A percentile compares a stretch with the other conserved stretches of the same genome.
Conservation (phyloP, 2,329 filamentous ascomycete species). For the Colletotrichum limetticola region DNA sequence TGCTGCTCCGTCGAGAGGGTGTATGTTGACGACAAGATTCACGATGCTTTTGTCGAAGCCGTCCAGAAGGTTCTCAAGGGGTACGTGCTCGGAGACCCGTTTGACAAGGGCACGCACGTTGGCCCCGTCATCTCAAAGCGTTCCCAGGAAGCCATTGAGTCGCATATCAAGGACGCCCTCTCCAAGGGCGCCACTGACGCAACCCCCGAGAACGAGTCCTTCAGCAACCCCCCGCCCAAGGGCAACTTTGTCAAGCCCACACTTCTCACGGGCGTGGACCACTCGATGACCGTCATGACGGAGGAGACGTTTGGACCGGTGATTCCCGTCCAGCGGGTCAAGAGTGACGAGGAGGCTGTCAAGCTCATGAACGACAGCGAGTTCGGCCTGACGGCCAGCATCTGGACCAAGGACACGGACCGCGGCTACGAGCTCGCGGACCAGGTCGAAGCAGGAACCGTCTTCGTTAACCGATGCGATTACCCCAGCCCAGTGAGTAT, state of each 20-base stretch:
- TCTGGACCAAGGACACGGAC: conserved; percentile 91
- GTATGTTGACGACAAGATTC: conserved; percentile 87
- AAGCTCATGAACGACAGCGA: conserved; percentile 93
- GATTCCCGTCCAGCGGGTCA: conserved; percentile 90
- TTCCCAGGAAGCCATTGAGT: conserved; percentile 79
- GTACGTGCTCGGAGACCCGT: conserved; percentile 91
- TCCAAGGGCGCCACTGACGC: conserved; percentile 84
- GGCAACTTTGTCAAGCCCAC: conserved; percentile 93
- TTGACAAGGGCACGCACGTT: conserved; percentile 80
- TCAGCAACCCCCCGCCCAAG: conserved; percentile 75
- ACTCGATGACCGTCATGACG: conserved; percentile 88
- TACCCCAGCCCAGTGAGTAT: conserved; percentile 88
- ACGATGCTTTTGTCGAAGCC: conserved; percentile 84
- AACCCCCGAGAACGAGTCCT: conserved; percentile 85
- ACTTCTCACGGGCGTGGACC: conserved; percentile 80
- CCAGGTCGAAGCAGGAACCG: conserved; percentile 89
- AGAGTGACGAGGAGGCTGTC: conserved; percentile 82
- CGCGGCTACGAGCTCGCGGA: conserved; percentile 82
- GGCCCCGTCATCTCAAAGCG: conserved; percentile 89
- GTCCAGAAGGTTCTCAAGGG: conserved; percentile 82
- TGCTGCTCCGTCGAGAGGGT: conserved; percentile 94
- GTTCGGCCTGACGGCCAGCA: conserved; percentile 93
- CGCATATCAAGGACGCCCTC: conserved; percentile 85
- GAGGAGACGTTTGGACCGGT: conserved; percentile 96
- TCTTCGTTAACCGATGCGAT: conserved; percentile 95